phyloP scores from a whole-genome alignment of 345 rosid species.

The Stellera chamaejasme region DNA sequence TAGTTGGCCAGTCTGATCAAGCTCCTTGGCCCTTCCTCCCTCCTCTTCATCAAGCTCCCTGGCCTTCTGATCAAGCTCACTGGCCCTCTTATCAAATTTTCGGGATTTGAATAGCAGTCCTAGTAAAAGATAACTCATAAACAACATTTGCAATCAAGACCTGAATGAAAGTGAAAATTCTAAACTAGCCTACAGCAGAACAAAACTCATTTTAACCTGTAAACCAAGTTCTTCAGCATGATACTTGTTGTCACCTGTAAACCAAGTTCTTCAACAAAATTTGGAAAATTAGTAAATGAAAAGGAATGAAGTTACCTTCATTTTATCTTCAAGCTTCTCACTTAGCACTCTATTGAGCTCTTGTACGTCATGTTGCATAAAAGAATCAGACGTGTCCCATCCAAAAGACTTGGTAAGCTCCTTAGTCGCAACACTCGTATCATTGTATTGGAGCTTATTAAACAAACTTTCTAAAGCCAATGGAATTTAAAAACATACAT shows the following conservation, averaged over 20 bases:
- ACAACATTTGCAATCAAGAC: too few species aligned
- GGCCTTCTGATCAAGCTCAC: too few species aligned
- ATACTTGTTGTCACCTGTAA: conserved; percentile 97
- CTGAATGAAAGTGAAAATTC: too few species aligned
- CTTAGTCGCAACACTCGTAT: conserved; percentile 90
- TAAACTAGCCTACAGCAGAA: too few species aligned
- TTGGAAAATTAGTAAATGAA: conserved; percentile 6
- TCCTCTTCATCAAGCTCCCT: too few species aligned
- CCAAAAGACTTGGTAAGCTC: conserved; percentile 96
- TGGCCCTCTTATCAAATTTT: too few species aligned
- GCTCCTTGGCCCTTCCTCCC: too few species aligned
- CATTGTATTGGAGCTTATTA: conserved; percentile 90
- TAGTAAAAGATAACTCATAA: too few species aligned
- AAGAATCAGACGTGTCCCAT: conserved; percentile 97
- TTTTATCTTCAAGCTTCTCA: conserved; percentile 95
- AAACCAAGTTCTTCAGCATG: conserved; percentile 90
- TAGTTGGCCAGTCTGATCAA: too few species aligned
- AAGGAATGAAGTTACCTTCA: conserved; percentile 54
- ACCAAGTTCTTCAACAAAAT: conserved; percentile 83
- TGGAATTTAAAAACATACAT: conserved; percentile 26
- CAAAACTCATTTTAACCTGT: conserved; percentile 47
- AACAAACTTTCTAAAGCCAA: conserved; percentile 94
- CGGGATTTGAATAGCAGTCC: too few species aligned
- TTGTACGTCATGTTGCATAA: conserved; percentile 99
- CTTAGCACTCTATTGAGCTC: conserved; percentile 89